Percentiles rank a stretch among this genome's conserved stretches.
These are phyloP conservation scores for Salvia sclarea DNA, from an alignment of 305 asterid species.

Conservation along the genomic window DNA sequence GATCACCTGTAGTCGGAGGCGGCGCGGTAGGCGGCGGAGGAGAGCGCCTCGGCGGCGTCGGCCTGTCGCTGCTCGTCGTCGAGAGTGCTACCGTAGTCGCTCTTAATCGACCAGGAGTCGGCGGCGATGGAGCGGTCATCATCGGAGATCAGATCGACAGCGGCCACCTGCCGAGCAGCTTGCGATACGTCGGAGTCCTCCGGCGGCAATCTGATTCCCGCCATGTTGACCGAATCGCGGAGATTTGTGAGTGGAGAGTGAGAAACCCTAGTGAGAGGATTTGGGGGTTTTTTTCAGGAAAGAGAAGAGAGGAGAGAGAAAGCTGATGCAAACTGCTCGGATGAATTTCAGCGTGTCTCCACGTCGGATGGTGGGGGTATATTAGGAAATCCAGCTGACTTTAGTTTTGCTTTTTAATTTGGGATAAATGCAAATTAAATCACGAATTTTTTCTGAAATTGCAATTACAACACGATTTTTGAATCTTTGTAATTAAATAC, in stretches of 20 bases:
- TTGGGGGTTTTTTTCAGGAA: slow-evolving; percentile 35
- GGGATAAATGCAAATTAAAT: too few species aligned
- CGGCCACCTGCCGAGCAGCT: slow-evolving; percentile 55
- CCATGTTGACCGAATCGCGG: slow-evolving; percentile 46
- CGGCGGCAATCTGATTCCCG: slow-evolving; percentile 73
- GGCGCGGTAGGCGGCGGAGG: slow-evolving; percentile 63
- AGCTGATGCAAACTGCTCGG: slow-evolving; percentile 32
- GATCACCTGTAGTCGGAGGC: slow-evolving; percentile 88
- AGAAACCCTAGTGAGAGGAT: slow-evolving; percentile 43
- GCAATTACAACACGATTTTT: too few species aligned
- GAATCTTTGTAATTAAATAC: too few species aligned
- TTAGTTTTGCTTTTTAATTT: too few species aligned
- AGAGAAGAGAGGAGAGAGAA: slow-evolving; percentile 12
- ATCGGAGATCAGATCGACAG: slow-evolving; percentile 85
- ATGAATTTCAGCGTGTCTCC: slow-evolving; percentile 33
- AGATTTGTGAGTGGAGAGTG: slow-evolving; percentile 11
- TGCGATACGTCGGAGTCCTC: slow-evolving; percentile 73
- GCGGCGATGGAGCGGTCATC: slow-evolving; percentile 97
- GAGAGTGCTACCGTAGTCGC: slow-evolving; percentile 97
- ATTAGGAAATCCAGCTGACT: slow-evolving; percentile 15
- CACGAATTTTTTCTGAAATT: too few species aligned
- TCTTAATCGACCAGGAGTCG: slow-evolving; percentile 97
- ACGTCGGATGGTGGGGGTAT: slow-evolving; percentile 37
- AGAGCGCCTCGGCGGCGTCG: slow-evolving; percentile 94
- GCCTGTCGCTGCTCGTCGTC: slow-evolving; percentile 98